Evolutionary conservation across 768 basidiomycete species (phyloP).

Genomic region (Trametes maxima): DNA sequence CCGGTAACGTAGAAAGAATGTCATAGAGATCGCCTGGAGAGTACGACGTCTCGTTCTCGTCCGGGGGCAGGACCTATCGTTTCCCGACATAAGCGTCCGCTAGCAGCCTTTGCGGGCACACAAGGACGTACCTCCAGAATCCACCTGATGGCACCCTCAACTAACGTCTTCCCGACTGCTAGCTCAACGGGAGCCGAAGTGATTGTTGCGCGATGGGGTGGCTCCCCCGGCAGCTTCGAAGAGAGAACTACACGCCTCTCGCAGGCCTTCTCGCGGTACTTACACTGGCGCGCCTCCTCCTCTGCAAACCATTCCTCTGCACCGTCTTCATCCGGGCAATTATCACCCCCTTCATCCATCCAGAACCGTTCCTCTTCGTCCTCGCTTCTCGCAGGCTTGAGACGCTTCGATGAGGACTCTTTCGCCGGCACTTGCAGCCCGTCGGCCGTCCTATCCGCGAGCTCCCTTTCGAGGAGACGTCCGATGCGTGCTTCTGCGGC

Average conservation of each 20-base stretch:
- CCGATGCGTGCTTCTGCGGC: conserved; percentile 47
- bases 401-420: neutral
- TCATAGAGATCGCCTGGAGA: conserved; percentile 45
- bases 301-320: neutral
- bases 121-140: conserved; percentile 43
- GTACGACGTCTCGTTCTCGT: conserved; percentile 11
- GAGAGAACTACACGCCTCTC: neutral
- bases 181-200: neutral
- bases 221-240: neutral
- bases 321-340: neutral
- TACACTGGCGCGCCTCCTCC: neutral
- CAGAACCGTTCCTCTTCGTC: conserved; percentile 24
- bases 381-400: neutral
- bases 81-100: neutral
- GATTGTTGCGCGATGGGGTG: neutral
- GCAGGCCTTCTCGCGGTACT: neutral
- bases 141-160: conserved; percentile 45
- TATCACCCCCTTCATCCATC: conserved; percentile 18
- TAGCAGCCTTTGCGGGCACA: neutral
- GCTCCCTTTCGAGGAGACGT: conserved; percentile 47
- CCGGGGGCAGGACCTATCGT: conserved; percentile 25
- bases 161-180: conserved; percentile 39
- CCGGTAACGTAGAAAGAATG: conserved; percentile 53
- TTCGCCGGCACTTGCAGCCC: conserved; percentile 27
- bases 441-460: conserved; percentile 39